Percentiles rank a stretch among this genome's conserved stretches.
Conservation (phyloP, 2,329 filamentous ascomycete genomes). For the Ophiostoma ips region DNA sequence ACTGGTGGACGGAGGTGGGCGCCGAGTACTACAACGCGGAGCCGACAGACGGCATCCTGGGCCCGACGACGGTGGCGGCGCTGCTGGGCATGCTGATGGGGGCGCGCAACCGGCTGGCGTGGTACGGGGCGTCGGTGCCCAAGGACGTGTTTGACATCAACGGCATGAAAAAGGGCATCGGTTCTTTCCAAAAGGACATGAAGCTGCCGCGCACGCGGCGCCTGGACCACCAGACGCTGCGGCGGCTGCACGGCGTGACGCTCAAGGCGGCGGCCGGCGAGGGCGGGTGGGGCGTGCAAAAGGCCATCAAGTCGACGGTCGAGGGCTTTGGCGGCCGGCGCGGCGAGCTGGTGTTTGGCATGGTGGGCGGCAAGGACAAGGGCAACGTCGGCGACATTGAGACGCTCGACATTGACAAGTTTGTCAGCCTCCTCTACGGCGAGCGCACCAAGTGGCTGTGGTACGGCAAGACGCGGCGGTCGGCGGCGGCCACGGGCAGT, state of each 20-base stretch:
- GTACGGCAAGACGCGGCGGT: slow-evolving; percentile 63
- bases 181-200: slow-evolving; percentile 78
- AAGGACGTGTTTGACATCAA: slow-evolving; percentile 89
- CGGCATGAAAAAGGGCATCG: slow-evolving; percentile 68
- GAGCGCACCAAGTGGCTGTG: slow-evolving; percentile 88
- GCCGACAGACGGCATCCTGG: slow-evolving; percentile 81
- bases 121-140: slow-evolving; percentile 65
- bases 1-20: slow-evolving; percentile 95
- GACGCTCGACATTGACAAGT: slow-evolving; percentile 75
- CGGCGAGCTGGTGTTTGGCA: slow-evolving; percentile 90
- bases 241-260: slow-evolving; percentile 67
- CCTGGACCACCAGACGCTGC: slow-evolving; percentile 70
- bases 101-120: slow-evolving; percentile 76
- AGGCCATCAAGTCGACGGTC: slow-evolving; percentile 89
- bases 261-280: slow-evolving; percentile 82
- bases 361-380: slow-evolving; percentile 76
- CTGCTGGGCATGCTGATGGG: slow-evolving; percentile 80
- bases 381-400: slow-evolving; percentile 85
- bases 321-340: slow-evolving; percentile 88
- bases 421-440: slow-evolving; percentile 64
- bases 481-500: background rate
- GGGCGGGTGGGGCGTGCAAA: slow-evolving; percentile 79
- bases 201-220: slow-evolving; percentile 66
- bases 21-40: slow-evolving; percentile 86
- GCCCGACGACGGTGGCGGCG: slow-evolving; percentile 80